Percentiles rank a stretch among this genome's conserved stretches.
Conservation (phyloP, 2,329 filamentous ascomycete genomes). For the Fusarium denticulatum region DNA sequence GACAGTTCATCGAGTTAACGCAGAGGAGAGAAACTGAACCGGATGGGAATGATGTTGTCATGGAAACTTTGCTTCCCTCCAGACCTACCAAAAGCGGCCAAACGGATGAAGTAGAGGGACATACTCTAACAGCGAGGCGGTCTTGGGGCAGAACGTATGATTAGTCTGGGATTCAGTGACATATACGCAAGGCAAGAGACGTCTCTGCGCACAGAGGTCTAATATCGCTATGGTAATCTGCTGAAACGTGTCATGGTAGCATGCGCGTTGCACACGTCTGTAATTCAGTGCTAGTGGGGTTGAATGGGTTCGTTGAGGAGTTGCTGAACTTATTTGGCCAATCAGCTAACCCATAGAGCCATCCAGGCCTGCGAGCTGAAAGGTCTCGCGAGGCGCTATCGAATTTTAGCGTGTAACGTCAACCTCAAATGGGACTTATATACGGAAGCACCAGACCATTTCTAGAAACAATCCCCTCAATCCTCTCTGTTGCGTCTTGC, state of each 20-base stretch:
- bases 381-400: not conserved
- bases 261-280: accelerated
- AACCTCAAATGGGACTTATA: not conserved
- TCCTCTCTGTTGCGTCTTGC: accelerated
- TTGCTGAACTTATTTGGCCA: not conserved
- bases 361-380: not conserved
- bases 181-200: accelerated
- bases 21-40: not conserved
- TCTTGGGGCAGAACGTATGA: not conserved
- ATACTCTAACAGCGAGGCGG: not conserved
- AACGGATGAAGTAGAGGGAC: not conserved
- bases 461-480: not conserved
- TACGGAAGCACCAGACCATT: not conserved
- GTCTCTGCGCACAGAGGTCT: accelerated
- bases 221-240: not conserved
- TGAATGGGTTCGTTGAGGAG: not conserved
- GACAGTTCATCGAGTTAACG: not conserved
- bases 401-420: not conserved
- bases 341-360: accelerated
- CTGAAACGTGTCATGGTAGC: not conserved
- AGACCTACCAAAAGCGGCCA: accelerated
- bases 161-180: not conserved
- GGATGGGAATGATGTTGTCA: not conserved
- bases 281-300: not conserved
- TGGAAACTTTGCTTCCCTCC: not conserved